Evolutionary conservation across 345 rosid genomes (phyloP), one percentile per base, ranked within the genome.

Genomic region (Ailanthus altissimus): DNA sequence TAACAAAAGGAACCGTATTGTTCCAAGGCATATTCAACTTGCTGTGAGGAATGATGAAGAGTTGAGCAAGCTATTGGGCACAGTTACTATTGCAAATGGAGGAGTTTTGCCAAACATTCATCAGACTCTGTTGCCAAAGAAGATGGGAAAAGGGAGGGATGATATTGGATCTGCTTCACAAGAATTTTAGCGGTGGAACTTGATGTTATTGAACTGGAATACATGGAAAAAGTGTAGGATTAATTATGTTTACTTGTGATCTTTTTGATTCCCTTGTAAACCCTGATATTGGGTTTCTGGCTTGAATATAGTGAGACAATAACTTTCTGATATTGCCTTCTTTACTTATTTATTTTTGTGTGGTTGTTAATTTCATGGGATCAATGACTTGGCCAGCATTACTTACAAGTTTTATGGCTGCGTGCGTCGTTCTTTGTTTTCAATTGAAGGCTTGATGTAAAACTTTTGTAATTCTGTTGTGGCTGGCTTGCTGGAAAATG

Each of bases 1-100:
- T 61, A 91, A 90, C 84, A 91, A 91, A 88, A 91, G 87, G 89
- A 90, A 88, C 0, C 62, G 97, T 0, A 91, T 91, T 0, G 85
- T 90, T 21, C 96, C 96, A 6, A 90, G 96, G 79, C 96, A 91
- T 51, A 90, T 91, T 51, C 97, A 91, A 67, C 87, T 91, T 45
- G 94, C 97, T 0, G 90, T 91, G 80, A 90, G 93, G 70, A 91
- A 91, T 23, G 96, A 91, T n/a, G 92, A 91, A 45, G 96, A 91
- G 46, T 53, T 91, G 7, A 88, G 96, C 77, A 91, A 87, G 64
- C 87, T 91, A 43, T 40, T 89, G 74, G 93, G 96, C 5, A 80
- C 87, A 2, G 96, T 91, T 25, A 91, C 96, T 4, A 91, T 91
- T 64, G 96, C 96, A 1, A 91, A 88, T 62, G 96, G 96, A 5